Evolutionary conservation across 768 basidiomycete species (phyloP), one percentile per base, ranked within the genome.

Genomic region (Hypsizygus marmoreus): DNA sequence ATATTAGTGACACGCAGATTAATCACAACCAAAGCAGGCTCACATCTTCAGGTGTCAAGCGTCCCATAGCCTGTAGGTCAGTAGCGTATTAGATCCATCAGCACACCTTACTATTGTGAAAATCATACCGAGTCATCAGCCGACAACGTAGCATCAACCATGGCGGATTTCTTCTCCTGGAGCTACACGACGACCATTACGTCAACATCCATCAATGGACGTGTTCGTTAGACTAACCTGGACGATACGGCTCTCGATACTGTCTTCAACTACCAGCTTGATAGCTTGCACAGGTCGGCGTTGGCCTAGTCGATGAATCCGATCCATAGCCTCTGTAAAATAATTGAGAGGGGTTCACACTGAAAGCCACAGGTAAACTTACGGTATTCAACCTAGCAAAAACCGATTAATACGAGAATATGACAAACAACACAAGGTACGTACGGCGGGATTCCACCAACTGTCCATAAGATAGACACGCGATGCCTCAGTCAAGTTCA

Each of bases 361-460:
- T 24, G 13, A 23, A 17, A 12, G 19, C 8, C 19, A 22, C 1
- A 3, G 17, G 14, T 31, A 12, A 16, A 75, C 88, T 70, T 63
- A 90, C 88, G 88, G 58, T 78, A 91, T 70, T 90, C 89, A 42
- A 90, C 85, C 79, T 81, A 41, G 20, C n/a, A 30, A 31, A 40
- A 17, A 31, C 17, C 42, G 20, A 30, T 13, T 13, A 36, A 22
- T n/a, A 4, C 10, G 22, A 35, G 20, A 10, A 33, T 11, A 7
- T 11, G 11, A 17, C 23, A 29, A 14, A 40, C 47, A 45, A 36
- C 22, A n/a, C 49, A 32, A 34, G 33, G 11, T 14, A 59, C 66
- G 45, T 69, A 87, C 90, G n/a, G 93, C 93, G 6, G 95, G 95
- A 62, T 98, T 98, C 95, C 95, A 95, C 92, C 92, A 95, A 54